Evolutionary conservation across 192 early-diverging fungal species (phyloP).

Genomic region (Coemansia sp.): DNA sequence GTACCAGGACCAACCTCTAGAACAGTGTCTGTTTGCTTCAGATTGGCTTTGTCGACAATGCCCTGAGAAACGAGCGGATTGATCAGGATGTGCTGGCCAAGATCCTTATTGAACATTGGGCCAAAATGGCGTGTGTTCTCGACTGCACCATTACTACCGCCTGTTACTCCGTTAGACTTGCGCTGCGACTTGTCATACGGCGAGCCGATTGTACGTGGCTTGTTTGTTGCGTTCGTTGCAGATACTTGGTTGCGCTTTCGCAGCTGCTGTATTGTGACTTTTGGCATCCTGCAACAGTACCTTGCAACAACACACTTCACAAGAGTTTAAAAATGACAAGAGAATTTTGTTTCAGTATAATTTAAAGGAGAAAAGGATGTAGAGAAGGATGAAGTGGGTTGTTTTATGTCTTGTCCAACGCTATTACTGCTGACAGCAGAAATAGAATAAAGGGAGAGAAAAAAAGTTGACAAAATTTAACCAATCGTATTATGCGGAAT

Average conservation of each 20-base stretch:
- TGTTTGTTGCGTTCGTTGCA: constrained; percentile 36
- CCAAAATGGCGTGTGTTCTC: constrained; percentile 62
- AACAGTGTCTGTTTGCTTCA: constrained; percentile 70
- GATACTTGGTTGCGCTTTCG: constrained; percentile 53
- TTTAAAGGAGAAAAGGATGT: not conserved
- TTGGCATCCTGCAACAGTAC: constrained; percentile 34
- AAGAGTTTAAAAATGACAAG: not conserved
- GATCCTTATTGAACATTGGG: constrained; percentile 94
- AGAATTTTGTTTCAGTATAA: not conserved
- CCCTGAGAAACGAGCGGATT: constrained; percentile 95
- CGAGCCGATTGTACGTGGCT: constrained; percentile 46
- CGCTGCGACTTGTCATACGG: constrained; percentile 38
- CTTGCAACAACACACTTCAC: not conserved
- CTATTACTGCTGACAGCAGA: no score
- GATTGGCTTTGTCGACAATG: constrained; percentile 93
- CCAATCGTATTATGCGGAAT: no score
- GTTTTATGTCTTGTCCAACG: no score
- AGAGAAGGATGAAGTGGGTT: no score
- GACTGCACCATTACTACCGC: constrained; percentile 11
- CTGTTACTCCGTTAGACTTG: constrained; percentile 1
- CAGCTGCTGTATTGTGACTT: constrained; percentile 56
- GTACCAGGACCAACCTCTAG: constrained; percentile 98
- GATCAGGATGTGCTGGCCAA: constrained; percentile 98
- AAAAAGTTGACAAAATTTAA: no score
- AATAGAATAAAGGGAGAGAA: no score